Evolutionary conservation across 2,329 filamentous ascomycete genomes (phyloP).

Genomic region (Hypoxylon sp.): DNA sequence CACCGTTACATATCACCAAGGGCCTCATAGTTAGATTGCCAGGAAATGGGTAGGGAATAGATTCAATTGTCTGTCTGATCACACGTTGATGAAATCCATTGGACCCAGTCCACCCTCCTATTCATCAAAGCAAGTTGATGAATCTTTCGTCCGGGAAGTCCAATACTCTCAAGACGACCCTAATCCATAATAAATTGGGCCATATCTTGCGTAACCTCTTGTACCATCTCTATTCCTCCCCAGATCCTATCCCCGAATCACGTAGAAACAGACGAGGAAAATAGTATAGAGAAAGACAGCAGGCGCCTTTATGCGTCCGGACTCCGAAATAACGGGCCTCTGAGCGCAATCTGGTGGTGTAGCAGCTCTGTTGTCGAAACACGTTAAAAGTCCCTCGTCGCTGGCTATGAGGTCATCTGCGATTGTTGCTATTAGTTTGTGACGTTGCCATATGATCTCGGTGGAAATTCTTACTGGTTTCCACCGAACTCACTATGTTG

Average conservation of each 20-base stretch:
- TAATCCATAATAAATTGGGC: no score
- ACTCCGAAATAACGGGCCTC: not conserved
- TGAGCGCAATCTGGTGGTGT: slow-evolving; percentile 13
- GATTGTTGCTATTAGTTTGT: not conserved
- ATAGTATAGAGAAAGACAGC: not conserved
- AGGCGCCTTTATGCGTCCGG: not conserved
- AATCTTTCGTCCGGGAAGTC: not conserved
- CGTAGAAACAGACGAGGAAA: not conserved
- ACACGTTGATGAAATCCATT: no score
- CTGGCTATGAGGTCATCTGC: slow-evolving; percentile 13
- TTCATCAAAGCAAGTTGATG: not conserved
- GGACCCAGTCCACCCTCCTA: no score
- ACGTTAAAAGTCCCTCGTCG: slow-evolving; percentile 17
- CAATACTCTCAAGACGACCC: not conserved
- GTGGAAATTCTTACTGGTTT: not conserved
- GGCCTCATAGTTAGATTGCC: no score
- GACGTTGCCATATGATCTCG: not conserved
- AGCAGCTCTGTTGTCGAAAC: slow-evolving; percentile 8
- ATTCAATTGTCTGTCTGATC: no score
- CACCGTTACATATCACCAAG: no score
- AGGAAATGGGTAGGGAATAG: no score
- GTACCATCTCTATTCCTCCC: not conserved
- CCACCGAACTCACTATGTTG: not conserved
- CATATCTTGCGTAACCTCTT: not conserved
- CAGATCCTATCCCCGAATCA: not conserved